Evolutionary conservation across 331 rosid species (phyloP), one percentile per base, ranked within the genome.

Genomic region (Quercus phellos): DNA sequence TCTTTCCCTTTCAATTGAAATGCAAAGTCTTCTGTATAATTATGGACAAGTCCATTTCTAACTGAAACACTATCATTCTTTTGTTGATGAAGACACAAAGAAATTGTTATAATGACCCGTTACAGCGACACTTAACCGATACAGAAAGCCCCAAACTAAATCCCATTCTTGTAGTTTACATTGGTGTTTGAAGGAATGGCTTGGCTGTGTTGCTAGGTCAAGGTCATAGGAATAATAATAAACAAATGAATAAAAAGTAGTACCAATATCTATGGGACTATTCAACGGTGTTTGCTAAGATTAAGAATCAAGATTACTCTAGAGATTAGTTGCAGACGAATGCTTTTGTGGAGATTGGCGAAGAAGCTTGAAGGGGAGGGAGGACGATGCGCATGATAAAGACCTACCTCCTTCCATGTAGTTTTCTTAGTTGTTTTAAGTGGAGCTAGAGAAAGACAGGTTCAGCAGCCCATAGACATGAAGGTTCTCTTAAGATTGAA

Each of bases 381-480:
- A 74, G 34, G 78, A 79, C 51, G 60, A 81, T 63, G 88, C 85
- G 88, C 92, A 90, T 88, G 90, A 90, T 16, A 87, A 83, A 75
- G 94, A 92, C 96, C 74, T 80, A 24, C 64, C 95, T 89, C 93
- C 92, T 90, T 87, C 89, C 93, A 42, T 21, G 88, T 86, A 73
- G 83, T 81, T 88, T 84, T 89, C 89, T 63, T 70, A 73, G 94
- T 90, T 71, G 97, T 89, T 90, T 82, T 82, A 66, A 87, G 97
- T 91, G 98, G 97, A 85, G 85, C 69, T 84, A 55, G 96, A 91
- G 90, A 87, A 79, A 75, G 98, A 91, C 86, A 82, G 71, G 59
- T 55, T 29, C 70, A 55, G 63, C 56, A 54, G 56, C 68, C 64
- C 51, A 7, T 3, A 26, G 78, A 72, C 26, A 42, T 74, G 42